phyloP scores from a whole-genome alignment of 208 protist species.

The Crithidia brevicula region DNA sequence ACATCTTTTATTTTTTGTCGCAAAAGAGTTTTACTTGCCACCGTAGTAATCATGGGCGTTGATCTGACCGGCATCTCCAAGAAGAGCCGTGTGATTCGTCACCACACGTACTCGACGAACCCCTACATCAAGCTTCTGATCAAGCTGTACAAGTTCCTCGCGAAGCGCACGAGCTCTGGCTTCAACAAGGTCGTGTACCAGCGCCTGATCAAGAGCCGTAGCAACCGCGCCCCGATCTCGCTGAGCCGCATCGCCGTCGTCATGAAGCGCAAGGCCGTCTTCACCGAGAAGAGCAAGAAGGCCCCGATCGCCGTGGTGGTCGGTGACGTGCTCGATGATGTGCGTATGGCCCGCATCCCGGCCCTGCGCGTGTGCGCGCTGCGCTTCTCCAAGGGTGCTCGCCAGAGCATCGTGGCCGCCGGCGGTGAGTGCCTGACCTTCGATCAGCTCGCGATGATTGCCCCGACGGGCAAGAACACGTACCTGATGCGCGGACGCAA shows the following conservation, averaged over 20 bases:
- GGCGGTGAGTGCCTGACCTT: constrained; percentile 99
- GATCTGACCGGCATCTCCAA: constrained; percentile 92
- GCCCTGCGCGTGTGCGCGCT: constrained; percentile 98
- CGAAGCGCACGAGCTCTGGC: constrained; percentile 96
- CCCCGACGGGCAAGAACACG: constrained; percentile 97
- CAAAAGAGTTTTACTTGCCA: constrained; percentile 18
- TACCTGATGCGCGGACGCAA: constrained; percentile 97
- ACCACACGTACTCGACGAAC: constrained; percentile 96
- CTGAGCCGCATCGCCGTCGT: constrained; percentile 95
- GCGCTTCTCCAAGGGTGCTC: constrained; percentile 98
- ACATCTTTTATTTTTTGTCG: too few relatives aligned
- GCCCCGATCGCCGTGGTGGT: constrained; percentile 98
- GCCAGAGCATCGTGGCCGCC: constrained; percentile 97
- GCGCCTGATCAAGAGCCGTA: constrained; percentile 96
- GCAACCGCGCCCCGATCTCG: constrained; percentile 97
- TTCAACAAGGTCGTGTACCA: constrained; percentile 99
- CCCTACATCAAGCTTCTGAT: constrained; percentile 98
- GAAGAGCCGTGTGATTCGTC: constrained; percentile 92
- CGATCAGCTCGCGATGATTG: constrained; percentile 96
- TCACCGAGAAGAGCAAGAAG: constrained; percentile 79
- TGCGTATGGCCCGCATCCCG: constrained; percentile 96
- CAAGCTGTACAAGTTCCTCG: constrained; percentile 99
- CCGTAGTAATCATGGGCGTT: constrained; percentile 78
- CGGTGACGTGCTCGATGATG: constrained; percentile 99
- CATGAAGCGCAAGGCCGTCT: constrained; percentile 92